Base-by-base conservation (phyloP, 257 asterid species). In the Paulownia fortunei region DNA sequence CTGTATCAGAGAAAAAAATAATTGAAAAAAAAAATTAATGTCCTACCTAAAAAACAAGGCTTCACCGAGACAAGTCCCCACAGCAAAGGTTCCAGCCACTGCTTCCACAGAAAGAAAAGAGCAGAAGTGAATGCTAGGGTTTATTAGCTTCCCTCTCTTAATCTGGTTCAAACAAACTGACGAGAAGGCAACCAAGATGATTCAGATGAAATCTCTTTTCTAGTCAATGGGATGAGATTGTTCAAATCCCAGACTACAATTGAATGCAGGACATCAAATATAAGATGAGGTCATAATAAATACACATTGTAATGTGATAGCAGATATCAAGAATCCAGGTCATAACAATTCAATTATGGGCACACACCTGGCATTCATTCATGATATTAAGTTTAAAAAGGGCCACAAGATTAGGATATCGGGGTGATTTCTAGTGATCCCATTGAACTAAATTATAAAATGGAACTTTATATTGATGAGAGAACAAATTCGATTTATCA, bases 321-420 rank as follows among this genome's bases (percentile, higher is more conserved):
- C 37, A 61, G 37, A 46, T 62, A n/a, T 47, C 26, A 34, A 47
- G 32, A 62, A 62, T 65, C 65, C 26, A 62, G 4, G 24, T 47
- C 8, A 37, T 21, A 37, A 65, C 52, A 4, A 37, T 49, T 47
- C 73, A 62, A 34, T 51, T 32, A 42, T 49, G 59, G 64, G 69
- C 27, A 32, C 39, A 62, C 72, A 75, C 56, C 63, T 74, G 73
- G 80, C 73, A 7, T 26, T 18, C 6, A 74, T 19, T 52, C 52
- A 49, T n/a, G 16, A 9, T 0, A 15, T 2, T 34, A 21, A 7
- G 11, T 32, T 12, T 16, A 9, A 46, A 44, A 62, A 27, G 54
- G 39, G 18, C 39, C 46, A 2, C 34, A 6, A 47, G 27, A 75
- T 21, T 13, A 0, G 51, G 11, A 3, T n/a, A 1, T 10, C 11